Conservation (phyloP, 768 basidiomycete genomes). For the Asterophora lycoperdoides region DNA sequence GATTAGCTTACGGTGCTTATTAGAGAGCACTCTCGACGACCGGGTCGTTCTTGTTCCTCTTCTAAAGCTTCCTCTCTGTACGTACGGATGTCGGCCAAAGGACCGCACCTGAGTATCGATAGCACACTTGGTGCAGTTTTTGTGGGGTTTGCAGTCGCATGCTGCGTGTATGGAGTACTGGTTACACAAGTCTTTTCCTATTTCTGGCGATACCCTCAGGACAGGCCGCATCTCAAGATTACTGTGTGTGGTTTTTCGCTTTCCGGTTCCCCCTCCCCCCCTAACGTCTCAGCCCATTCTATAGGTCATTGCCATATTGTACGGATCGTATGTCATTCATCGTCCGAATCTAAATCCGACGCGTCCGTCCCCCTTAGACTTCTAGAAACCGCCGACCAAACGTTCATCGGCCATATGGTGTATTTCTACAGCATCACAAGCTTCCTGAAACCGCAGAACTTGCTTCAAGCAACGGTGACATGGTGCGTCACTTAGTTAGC, state of each 20-base stretch:
- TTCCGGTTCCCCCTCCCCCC: not conserved
- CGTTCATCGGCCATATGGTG: conserved; percentile 49
- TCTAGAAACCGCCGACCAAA: conserved; percentile 50
- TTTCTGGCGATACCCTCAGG: conserved; percentile 50
- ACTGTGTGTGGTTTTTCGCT: conserved; percentile 35
- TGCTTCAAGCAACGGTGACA: conserved; percentile 34
- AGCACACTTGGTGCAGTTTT: too few species aligned
- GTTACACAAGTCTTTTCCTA: conserved; percentile 52
- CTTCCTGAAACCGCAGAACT: conserved; percentile 31
- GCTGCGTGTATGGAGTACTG: conserved; percentile 51
- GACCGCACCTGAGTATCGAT: too few species aligned
- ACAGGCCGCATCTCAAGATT: conserved; percentile 46
- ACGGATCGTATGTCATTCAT: not conserved
- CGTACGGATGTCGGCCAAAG: too few species aligned
- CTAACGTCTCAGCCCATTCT: not conserved
- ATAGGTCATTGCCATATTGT: conserved; percentile 40
- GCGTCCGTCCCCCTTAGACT: conserved; percentile 36
- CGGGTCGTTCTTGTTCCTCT: too few species aligned
- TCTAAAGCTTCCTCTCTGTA: too few species aligned
- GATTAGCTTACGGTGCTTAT: too few species aligned
- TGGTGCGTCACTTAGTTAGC: conserved; percentile 38
- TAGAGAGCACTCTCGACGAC: too few species aligned
- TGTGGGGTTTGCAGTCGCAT: conserved; percentile 55
- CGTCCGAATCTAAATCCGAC: not conserved
- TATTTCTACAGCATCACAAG: conserved; percentile 55